Base-by-base conservation (phyloP, 768 basidiomycete genomes). In the Pleurotus tuoliensis region DNA sequence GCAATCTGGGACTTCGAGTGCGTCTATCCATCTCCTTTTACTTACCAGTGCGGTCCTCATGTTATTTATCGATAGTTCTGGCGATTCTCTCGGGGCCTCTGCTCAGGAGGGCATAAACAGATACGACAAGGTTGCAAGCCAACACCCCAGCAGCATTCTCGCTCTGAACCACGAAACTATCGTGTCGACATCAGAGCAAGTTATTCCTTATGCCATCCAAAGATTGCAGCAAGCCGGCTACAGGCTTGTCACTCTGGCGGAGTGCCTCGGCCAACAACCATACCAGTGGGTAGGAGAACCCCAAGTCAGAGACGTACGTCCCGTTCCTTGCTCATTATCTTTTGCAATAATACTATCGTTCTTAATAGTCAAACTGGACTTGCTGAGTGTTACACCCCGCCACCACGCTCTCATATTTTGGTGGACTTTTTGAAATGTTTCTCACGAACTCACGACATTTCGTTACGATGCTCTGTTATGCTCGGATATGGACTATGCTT, bases 1-100 rank as follows among this genome's bases (percentile, higher is more conserved):
- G 66, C 67, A n/a, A 60, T 58, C n/a, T 72, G 72, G 71, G 70
- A 73, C 55, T 65, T 72, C 16, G 72, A 72, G 73, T 72, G 30
- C 46, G 69, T 62, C 20, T 22, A 16, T 12, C 38, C 13, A 13
- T 15, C 38, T 46, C 5, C 3, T 40, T 37, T 13, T 3, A 22
- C 3, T 24, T 50, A 30, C 41, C n/a, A 27, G 12, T 20, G 20
- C 24, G 5, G 5, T 25, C 1, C 54, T 41, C 38, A 3, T 52
- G 20, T n/a, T 40, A 43, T 63, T 61, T 1, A 6, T 57, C 18
- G 16, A 3, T 45, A 77, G 76, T 56, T 74, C 74, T 20, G 66
- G 62, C 8, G 77, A 77, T 57, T 76, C 76, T 8, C 53, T 66
- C 13, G 76, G 75, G 8, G 68, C 72, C 7, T 64, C 73, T 4